Evolutionary conservation across 306 rosid genomes (phyloP), one percentile per base, ranked within the genome.

Genomic region (Dalbergia cultrata): DNA sequence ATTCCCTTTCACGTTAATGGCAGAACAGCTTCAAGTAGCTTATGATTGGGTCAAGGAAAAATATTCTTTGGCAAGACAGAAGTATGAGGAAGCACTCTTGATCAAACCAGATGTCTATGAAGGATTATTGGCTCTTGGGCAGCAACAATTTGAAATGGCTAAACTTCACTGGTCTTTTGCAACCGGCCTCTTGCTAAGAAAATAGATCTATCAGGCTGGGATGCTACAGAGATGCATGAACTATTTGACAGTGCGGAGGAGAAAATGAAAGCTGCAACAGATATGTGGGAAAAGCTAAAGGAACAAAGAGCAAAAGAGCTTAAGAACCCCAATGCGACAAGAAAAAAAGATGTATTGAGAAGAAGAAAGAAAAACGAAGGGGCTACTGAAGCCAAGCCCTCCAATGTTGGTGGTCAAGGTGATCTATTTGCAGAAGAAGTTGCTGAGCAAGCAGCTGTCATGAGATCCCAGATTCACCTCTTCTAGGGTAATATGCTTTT

Each of bases 401-500:
- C 92, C 17, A 76, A 63, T 72, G 84, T 53, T 47, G 89, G 90
- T 41, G 82, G 82, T 31, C 92, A 84, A 76, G 88, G 79, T 31
- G 98, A 95, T 53, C 59, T 91, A 35, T 89, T 93, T 5, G 75
- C 90, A 4, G 97, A 90, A 78, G 98, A 95, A 84, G 95, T 94
- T 52, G 94, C 99, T 37, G 97, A 95, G 76, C 97, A 95, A 85
- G 97, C 97, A 58, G 90, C 93, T 47, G 87, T 95, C 31, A 95
- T 95, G 99, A 91, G 95, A 80, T 95, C 99, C 47, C 98, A 95
- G 82, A 95, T 95, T 78, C 99, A 95, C 86, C 91, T 95, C 72
- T 95, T 95, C 84, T 91, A 95, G 99, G 99, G 98, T 34, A 93
- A 95, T 79, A 93, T 93, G 98, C 97, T 91, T 34, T 95, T 95